Evolutionary conservation across 108 stramenopile species (phyloP).

Genomic region (Aurantiochytrium sp.): DNA sequence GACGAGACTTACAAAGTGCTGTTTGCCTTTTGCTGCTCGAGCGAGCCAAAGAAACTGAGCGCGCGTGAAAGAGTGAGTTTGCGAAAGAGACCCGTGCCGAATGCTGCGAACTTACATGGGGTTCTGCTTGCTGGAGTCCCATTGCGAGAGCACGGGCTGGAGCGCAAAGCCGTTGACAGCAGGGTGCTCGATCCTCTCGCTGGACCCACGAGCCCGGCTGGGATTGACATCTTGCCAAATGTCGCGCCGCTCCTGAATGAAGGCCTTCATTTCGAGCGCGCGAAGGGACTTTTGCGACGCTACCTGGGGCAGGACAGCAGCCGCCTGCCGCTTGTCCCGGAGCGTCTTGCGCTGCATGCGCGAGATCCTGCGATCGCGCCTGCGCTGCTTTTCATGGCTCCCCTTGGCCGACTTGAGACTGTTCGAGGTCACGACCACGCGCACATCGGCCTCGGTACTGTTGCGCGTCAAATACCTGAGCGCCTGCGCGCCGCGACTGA

Average conservation of each 20-base stretch:
- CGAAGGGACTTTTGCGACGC: neutral
- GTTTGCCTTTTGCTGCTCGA: neutral
- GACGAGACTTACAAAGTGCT: neutral
- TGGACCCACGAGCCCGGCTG: neutral
- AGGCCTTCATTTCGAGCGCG: neutral
- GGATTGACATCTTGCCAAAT: neutral
- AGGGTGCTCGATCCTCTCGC: neutral
- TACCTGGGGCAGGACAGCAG: no score
- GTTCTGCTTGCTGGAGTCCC: neutral
- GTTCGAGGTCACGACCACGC: no score
- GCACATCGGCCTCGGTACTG: neutral
- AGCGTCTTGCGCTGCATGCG: neutral
- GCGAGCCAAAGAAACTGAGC: neutral
- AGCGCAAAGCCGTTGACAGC: neutral
- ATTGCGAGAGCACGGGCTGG: neutral
- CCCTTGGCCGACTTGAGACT: no score
- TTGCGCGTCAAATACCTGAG: neutral
- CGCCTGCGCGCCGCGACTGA: neutral
- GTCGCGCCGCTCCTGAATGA: neutral
- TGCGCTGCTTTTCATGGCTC: neutral
- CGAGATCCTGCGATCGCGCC: neutral
- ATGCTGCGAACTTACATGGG: constrained; percentile 23
- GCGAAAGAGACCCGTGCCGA: no score
- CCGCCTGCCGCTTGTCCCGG: neutral
- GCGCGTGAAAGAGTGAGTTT: no score